Conservation (phyloP, 163 green algal species). For the Chlorella variabilis region DNA sequence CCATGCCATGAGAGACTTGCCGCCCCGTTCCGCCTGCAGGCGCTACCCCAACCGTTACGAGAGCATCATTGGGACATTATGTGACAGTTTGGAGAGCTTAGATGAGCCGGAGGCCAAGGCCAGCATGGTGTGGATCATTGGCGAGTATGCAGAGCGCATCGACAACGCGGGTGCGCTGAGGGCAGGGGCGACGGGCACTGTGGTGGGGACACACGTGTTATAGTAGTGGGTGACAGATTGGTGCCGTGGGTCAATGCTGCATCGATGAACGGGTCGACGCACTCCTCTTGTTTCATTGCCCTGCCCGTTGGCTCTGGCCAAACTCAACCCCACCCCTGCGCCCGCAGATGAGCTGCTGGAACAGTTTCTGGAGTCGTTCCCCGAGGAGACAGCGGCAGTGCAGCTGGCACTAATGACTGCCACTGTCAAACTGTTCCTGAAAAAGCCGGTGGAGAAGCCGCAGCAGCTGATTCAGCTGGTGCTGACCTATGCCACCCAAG, state of each 20-base stretch:
- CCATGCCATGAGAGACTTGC: too few species aligned
- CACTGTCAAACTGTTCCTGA: constrained; percentile 99
- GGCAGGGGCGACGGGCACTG: too few species aligned
- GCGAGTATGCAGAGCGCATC: constrained; percentile 99
- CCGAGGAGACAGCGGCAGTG: constrained; percentile 90
- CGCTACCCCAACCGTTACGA: constrained; percentile 97
- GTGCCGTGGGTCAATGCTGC: too few species aligned
- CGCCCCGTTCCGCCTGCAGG: too few species aligned
- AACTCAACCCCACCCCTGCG: too few species aligned
- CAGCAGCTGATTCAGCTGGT: constrained; percentile 95
- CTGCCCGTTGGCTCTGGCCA: too few species aligned
- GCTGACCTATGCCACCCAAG: constrained; percentile 88
- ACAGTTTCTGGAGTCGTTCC: constrained; percentile 96
- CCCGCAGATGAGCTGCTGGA: constrained; percentile 92
- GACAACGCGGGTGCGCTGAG: constrained; percentile 84
- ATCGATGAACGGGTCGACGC: too few species aligned
- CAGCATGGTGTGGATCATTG: constrained; percentile 98
- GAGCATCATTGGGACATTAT: constrained; percentile 91
- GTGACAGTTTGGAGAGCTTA: constrained; percentile 94
- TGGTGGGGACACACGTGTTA: too few species aligned
- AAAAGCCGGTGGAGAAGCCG: constrained; percentile 90
- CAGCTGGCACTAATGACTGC: constrained; percentile 99
- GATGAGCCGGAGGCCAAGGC: constrained; percentile 98
- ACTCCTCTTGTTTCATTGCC: too few species aligned
- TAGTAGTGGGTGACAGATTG: too few species aligned